These are phyloP conservation scores for Penicillium turbatum DNA, from an alignment of 495 filamentous ascomycete species.

Conservation along the genomic window DNA sequence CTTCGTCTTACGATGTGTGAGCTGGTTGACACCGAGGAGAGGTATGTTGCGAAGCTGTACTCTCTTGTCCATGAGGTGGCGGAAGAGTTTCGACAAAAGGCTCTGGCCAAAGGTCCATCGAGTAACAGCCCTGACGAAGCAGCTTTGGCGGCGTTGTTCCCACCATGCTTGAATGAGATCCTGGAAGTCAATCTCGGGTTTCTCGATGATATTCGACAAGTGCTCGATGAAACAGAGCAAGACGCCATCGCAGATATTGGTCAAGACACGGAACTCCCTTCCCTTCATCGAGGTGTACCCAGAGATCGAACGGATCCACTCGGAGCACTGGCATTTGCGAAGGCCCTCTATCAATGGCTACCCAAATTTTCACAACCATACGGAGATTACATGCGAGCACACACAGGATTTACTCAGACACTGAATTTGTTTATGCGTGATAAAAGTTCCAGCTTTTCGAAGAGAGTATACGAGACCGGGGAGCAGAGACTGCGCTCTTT, in stretches of 20 bases:
- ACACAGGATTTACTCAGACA: slow-evolving; percentile 75
- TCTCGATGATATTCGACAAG: slow-evolving; percentile 62
- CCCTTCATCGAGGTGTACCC: slow-evolving; percentile 31
- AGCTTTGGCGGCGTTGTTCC: slow-evolving; percentile 74
- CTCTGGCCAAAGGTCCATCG: slow-evolving; percentile 49
- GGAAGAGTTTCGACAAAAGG: slow-evolving; percentile 66
- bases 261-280: slow-evolving; percentile 47
- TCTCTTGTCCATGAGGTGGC: slow-evolving; percentile 73
- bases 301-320: slow-evolving; percentile 61
- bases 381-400: slow-evolving; percentile 82
- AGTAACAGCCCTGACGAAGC: slow-evolving; percentile 70
- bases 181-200: slow-evolving; percentile 75
- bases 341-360: slow-evolving; percentile 79
- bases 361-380: slow-evolving; percentile 87
- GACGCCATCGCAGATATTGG: slow-evolving; percentile 67
- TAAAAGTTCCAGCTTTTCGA: slow-evolving; percentile 70
- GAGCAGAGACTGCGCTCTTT: slow-evolving; percentile 90
- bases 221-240: slow-evolving; percentile 80
- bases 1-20: slow-evolving; percentile 88
- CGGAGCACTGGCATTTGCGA: slow-evolving; percentile 69
- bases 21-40: slow-evolving; percentile 86
- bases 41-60: slow-evolving; percentile 82
- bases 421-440: slow-evolving; percentile 70
- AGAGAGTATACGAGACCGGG: slow-evolving; percentile 73
- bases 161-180: slow-evolving; percentile 70